Conservation (phyloP, 805 yeast species). For the Metschnikowia santaceciliae region DNA sequence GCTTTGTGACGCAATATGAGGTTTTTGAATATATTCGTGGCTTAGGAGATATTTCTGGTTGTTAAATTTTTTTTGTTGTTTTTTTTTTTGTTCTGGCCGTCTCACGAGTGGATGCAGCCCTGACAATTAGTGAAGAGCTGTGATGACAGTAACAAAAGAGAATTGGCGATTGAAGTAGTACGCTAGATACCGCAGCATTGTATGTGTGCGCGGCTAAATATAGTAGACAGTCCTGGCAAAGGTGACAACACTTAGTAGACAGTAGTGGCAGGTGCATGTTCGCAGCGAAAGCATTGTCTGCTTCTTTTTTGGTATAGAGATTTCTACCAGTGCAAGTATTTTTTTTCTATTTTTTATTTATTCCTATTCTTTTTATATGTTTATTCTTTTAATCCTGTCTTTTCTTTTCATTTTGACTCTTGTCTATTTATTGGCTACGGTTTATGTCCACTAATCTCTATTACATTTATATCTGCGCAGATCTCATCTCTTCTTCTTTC, state of each 20-base stretch:
- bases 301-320: too few species aligned
- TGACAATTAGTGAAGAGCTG: not conserved
- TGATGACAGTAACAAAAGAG: not conserved
- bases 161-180: not conserved
- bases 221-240: not conserved
- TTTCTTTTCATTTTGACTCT: not conserved
- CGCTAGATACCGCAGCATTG: conserved; percentile 1
- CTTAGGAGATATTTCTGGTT: not conserved
- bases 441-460: not conserved
- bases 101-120: not conserved
- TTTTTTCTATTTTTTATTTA: too few species aligned
- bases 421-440: not conserved
- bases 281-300: not conserved
- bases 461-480: not conserved
- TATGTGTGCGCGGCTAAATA: not conserved
- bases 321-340: too few species aligned
- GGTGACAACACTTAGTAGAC: not conserved
- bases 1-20: not conserved
- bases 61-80: too few species aligned
- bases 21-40: not conserved
- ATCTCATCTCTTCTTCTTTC: conserved; percentile 10
- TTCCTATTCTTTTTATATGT: not conserved
- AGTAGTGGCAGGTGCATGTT: not conserved
- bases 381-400: not conserved
- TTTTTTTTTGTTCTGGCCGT: not conserved